phyloP scores from a whole-genome alignment of 2,329 filamentous ascomycete species.

The Neurospora crassa region DNA sequence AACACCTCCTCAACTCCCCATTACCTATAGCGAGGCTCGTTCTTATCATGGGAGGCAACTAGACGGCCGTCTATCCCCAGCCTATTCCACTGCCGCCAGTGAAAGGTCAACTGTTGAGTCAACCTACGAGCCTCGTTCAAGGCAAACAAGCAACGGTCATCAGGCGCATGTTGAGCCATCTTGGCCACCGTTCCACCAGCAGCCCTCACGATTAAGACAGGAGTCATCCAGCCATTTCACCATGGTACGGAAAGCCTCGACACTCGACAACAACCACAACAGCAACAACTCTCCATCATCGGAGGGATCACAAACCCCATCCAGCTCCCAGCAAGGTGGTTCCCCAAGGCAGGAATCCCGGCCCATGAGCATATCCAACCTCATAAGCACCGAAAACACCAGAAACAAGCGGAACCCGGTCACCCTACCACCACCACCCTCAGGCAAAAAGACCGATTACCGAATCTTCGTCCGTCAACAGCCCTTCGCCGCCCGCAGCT shows the following conservation, averaged over 20 bases:
- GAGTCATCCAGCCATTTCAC: conserved; percentile 13
- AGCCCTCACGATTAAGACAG: conserved; percentile 13
- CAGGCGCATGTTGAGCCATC: conserved; percentile 12
- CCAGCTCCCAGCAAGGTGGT: conserved; percentile 14
- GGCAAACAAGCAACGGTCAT: conserved; percentile 14
- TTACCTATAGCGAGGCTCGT: conserved; percentile 16
- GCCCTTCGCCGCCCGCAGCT: conserved; percentile 67
- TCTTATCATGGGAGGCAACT: conserved; percentile 12
- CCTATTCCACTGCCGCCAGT: conserved; percentile 19
- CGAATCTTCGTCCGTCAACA: conserved; percentile 62
- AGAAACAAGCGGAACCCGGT: conserved; percentile 1
- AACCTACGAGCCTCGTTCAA: conserved; percentile 14
- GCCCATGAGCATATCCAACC: conserved; percentile 24
- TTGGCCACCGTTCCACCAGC: conserved; percentile 13
- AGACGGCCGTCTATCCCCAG: conserved; percentile 20
- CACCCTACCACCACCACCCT: conserved; percentile 2
- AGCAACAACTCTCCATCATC: conserved; percentile 9
- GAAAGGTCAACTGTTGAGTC: conserved; percentile 21
- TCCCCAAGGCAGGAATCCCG: conserved; percentile 20
- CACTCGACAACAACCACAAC: conserved; percentile 1
- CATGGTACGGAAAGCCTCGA: conserved; percentile 5
- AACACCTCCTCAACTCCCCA: conserved; percentile 21
- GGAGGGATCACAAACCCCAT: conserved; percentile 16
- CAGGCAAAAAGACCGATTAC: conserved; percentile 22
- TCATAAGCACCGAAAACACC: conserved; percentile 18